Percentiles rank a stretch among this genome's conserved stretches.
phyloP scores from a whole-genome alignment of 2,329 filamentous ascomycete species.

The Colletotrichum chlorophyti region DNA sequence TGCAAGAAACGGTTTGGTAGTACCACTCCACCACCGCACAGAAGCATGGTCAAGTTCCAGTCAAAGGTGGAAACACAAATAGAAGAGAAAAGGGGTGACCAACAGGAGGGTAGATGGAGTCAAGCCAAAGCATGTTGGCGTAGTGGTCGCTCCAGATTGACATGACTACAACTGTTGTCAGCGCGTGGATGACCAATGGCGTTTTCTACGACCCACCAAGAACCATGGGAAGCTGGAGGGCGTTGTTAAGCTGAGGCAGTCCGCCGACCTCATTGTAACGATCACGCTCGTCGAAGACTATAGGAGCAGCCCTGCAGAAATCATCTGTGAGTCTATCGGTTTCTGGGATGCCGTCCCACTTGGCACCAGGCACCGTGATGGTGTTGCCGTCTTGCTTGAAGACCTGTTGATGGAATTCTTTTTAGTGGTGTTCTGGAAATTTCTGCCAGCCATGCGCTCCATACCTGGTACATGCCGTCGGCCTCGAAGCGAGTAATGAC shows the following conservation, averaged over 20 bases:
- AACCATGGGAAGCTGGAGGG: slow-evolving; percentile 63
- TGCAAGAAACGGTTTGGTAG: too few species aligned
- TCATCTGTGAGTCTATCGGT: slow-evolving; percentile 60
- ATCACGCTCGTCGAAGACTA: slow-evolving; percentile 59
- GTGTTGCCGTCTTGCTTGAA: slow-evolving; percentile 28
- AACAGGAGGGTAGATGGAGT: slow-evolving; percentile 61
- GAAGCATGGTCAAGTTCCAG: too few species aligned
- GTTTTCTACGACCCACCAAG: too few species aligned
- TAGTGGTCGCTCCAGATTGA: slow-evolving; percentile 68
- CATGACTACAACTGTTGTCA: too few species aligned
- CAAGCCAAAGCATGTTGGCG: slow-evolving; percentile 71
- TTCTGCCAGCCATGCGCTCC: too few species aligned
- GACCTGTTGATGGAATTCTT: too few species aligned
- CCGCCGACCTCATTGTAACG: slow-evolving; percentile 60
- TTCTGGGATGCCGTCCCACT: slow-evolving; percentile 54
- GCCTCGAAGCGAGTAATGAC: slow-evolving; percentile 66
- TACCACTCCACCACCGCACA: too few species aligned
- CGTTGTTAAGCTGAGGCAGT: slow-evolving; percentile 57
- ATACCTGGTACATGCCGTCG: slow-evolving; percentile 27
- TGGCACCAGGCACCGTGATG: slow-evolving; percentile 29
- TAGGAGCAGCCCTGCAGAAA: slow-evolving; percentile 61
- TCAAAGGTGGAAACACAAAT: too few species aligned
- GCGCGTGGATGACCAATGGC: too few species aligned
- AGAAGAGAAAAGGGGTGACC: too few species aligned
- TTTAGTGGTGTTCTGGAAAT: too few species aligned